Base-by-base conservation (phyloP, 2,329 filamentous ascomycete species). In the Bipolaris zeicola region DNA sequence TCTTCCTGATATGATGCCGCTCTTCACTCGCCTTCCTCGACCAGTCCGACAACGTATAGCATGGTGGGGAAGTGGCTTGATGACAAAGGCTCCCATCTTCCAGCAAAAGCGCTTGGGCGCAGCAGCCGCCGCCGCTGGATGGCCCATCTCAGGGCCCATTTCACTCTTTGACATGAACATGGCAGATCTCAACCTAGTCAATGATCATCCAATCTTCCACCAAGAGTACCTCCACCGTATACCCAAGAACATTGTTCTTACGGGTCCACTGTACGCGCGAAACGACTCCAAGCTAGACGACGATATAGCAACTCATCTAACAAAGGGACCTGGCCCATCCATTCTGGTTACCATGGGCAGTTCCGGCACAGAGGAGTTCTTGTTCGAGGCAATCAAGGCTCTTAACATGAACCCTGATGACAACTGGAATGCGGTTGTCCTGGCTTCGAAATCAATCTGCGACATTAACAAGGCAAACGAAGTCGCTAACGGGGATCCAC, bases 81-180 rank as follows among this genome's bases (percentile, higher is more conserved):
- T 73, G 68, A 57, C 68, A 24, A 68, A 70, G 20, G 70, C 70
- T 14, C 70, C 70, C 6, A 73, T 73, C 39, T 73, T 73, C 60
- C 58, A 61, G n/a, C 70, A 73, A 50, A 63, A 67, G 50, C 65
- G 70, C 7, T 55, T 73, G 11, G 70, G 70, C 22, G 69, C 68
- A 11, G 70, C 70, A 1, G 69, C 69, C 2, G 67, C 66, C 3
- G 65, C 60, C 14, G 62, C 56, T 36, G 70, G 70, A 3, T 73
- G 69, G 70, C 68, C 66, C 8, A 55, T 63, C 53, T 62, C 60
- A 22, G 70, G 70, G 0, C 70, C 70, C 1, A 72, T 73, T 31
- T 70, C 67, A 1, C 63, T 73, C 11, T 73, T 73, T 58, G 70
- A 73, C 28, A 73, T 73, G 68, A 71, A 71, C 45, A 72, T 72